Percentiles rank a stretch among this genome's conserved stretches.
Evolutionary conservation across 768 basidiomycete genomes (phyloP).

Genomic region (Hortiboletus flavorubellus): DNA sequence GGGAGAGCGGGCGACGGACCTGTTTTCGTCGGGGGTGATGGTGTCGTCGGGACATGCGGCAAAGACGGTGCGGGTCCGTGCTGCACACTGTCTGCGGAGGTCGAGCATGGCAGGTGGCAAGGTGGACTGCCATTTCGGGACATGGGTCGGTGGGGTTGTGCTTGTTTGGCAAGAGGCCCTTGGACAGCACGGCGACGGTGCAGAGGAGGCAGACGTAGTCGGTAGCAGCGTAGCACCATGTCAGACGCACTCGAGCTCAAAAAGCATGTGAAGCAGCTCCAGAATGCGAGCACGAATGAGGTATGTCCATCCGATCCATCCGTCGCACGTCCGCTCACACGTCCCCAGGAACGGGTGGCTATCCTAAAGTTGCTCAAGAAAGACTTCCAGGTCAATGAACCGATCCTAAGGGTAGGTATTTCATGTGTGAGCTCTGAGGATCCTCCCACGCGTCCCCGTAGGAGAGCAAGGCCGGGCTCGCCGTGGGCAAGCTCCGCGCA

Average conservation of each 20-base stretch:
- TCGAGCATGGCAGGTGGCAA: slow-evolving; percentile 39
- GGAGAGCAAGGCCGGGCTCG: slow-evolving; percentile 93
- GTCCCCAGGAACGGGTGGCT: slow-evolving; percentile 56
- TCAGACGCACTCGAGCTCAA: slow-evolving; percentile 59
- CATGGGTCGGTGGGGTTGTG: slow-evolving; percentile 6
- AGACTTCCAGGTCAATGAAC: slow-evolving; percentile 66
- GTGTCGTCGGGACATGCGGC: slow-evolving; percentile 59
- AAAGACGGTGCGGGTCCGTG: slow-evolving; percentile 71
- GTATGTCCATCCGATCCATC: slow-evolving; percentile 37
- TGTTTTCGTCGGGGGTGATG: slow-evolving; percentile 65
- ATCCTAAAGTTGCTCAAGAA: slow-evolving; percentile 63
- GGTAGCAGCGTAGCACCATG: slow-evolving; percentile 28
- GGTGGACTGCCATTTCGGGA: slow-evolving; percentile 5
- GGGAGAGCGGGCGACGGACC: slow-evolving; percentile 40
- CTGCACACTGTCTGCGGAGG: slow-evolving; percentile 60
- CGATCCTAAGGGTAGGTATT: slow-evolving; percentile 65
- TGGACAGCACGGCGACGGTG: not conserved
- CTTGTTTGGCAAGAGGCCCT: slow-evolving; percentile 15
- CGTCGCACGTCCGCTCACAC: not conserved
- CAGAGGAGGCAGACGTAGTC: not conserved
- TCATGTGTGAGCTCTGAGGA: slow-evolving; percentile 4
- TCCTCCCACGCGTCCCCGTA: slow-evolving; percentile 27
- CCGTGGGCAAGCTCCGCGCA: slow-evolving; percentile 83
- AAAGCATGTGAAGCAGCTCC: slow-evolving; percentile 77
- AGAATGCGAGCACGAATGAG: slow-evolving; percentile 55